Base-by-base conservation (phyloP, 805 yeast genomes). In the Sugiyamaella floridensis region DNA sequence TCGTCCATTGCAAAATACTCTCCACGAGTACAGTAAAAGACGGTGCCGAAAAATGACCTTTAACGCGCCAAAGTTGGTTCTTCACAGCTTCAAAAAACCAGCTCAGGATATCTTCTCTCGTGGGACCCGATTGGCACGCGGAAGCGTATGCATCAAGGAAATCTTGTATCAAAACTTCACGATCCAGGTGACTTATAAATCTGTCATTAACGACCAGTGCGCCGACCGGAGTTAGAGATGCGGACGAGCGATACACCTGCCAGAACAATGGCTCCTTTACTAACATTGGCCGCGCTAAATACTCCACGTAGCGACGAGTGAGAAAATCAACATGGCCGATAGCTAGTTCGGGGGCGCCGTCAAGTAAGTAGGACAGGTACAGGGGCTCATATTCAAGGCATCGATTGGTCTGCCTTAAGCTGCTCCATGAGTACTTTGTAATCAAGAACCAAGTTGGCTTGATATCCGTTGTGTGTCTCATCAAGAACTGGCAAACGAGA, bases 371-470 rank as follows among this genome's bases (percentile, higher is more conserved):
- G 14, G 52, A 28, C 29, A 43, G 32, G 28, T 29, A 49, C 15
- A 43, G 26, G 2, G 52, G 52, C 40, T 45, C 45, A 43, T 43
- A 44, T 18, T 18, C 41, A 6, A 15, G 20, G 14, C 14, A 22
- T 16, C 14, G 6, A 26, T 2, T 14, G 9, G 45, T n/a, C 11
- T 42, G n/a, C n/a, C 22, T 10, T 6, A 44, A 32, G 9, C 19
- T 22, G 12, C 28, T 28, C 52, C 52, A 49, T 14, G 47, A 45
- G 40, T 43, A 49, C 40, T 19, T 43, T 15, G 48, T 44, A 14
- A 37, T 15, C 37, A 49, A 15, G 28, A 49, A 49, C 52, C 47
- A 43, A 6, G 45, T 26, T 43, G 48, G 44, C 18, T 40, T 40
- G 14, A 43, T 26, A 5, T 40, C 48, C 7, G 32, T n/a, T 43